Evolutionary conservation across 768 basidiomycete species (phyloP).

Genomic region (Cyathus striatus): DNA sequence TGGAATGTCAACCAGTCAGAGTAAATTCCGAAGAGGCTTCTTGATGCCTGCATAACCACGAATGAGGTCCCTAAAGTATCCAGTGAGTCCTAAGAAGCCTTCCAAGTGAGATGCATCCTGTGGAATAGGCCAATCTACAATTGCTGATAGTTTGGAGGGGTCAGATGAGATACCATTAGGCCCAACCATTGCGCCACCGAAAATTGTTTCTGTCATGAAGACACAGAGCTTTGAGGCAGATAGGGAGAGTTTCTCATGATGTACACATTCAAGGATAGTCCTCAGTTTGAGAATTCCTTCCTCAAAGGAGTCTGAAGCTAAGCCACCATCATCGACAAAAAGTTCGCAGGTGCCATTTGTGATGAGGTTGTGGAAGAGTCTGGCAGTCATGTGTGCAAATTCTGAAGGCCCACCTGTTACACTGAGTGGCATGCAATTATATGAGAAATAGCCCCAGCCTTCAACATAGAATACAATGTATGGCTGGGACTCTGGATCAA

Average conservation of each 20-base stretch:
- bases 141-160: conserved; percentile 27
- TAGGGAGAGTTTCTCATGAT: conserved; percentile 25
- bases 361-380: conserved; percentile 17
- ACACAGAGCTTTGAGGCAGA: conserved; percentile 27
- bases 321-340: conserved; percentile 34
- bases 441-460: conserved; percentile 28
- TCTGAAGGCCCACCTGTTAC: conserved; percentile 30
- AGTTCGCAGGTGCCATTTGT: conserved; percentile 14
- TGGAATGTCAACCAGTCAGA: conserved; percentile 12
- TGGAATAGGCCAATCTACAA: conserved; percentile 29
- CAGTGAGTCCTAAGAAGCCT: conserved; percentile 28
- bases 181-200: conserved; percentile 22
- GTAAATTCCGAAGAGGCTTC: conserved; percentile 23
- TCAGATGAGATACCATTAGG: conserved; percentile 23
- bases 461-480: conserved; percentile 30
- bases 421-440: conserved; percentile 33
- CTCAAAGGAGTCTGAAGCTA: conserved; percentile 24
- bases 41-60: conserved; percentile 25
- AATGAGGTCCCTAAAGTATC: conserved; percentile 27
- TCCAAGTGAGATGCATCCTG: conserved; percentile 17
- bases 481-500: conserved; percentile 12
- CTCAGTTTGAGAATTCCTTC: conserved; percentile 16
- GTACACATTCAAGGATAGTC: conserved; percentile 17
- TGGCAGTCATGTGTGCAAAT: conserved; percentile 23
- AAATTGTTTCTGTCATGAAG: conserved; percentile 29